Percentiles rank a stretch among this genome's conserved stretches.
Conservation (phyloP, 2,329 filamentous ascomycete species). For the Diplocarpon rosae region DNA sequence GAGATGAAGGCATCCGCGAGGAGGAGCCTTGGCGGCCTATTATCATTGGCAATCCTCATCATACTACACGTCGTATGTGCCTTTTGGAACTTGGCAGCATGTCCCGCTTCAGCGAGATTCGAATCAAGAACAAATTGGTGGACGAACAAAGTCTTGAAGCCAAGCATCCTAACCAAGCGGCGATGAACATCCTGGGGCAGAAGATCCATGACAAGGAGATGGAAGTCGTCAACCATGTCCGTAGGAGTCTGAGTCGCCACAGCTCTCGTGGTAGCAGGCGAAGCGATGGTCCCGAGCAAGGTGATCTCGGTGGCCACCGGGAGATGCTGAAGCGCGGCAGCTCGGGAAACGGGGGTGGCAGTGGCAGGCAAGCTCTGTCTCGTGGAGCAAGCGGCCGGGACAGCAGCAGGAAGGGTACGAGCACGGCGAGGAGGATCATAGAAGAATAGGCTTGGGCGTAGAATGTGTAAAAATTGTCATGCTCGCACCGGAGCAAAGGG, state of each 20-base stretch:
- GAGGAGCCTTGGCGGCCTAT: constrained; percentile 52
- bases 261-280: constrained; percentile 11
- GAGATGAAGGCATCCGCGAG: constrained; percentile 21
- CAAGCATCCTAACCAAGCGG: constrained; percentile 24
- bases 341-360: constrained; percentile 13
- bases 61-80: constrained; percentile 58
- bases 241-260: constrained; percentile 15
- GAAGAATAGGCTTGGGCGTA: background rate
- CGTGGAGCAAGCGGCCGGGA: constrained; percentile 6
- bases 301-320: constrained; percentile 16
- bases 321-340: constrained; percentile 12
- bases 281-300: constrained; percentile 12
- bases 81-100: constrained; percentile 57
- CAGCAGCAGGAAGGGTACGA: constrained; percentile 3
- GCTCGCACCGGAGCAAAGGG: background rate
- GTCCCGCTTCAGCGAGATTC: constrained; percentile 64
- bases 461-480: too few relatives aligned
- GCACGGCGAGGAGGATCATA: constrained; percentile 5
- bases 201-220: constrained; percentile 17
- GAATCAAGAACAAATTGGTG: constrained; percentile 46
- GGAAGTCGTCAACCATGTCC: constrained; percentile 12
- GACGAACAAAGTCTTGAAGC: constrained; percentile 31
- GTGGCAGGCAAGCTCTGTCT: constrained; percentile 3
- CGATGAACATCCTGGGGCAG: constrained; percentile 16
- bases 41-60: constrained; percentile 60